Percentiles rank a stretch among this genome's conserved stretches.
phyloP scores from a whole-genome alignment of 306 rosid species.

The Begonia fuchsioides region DNA sequence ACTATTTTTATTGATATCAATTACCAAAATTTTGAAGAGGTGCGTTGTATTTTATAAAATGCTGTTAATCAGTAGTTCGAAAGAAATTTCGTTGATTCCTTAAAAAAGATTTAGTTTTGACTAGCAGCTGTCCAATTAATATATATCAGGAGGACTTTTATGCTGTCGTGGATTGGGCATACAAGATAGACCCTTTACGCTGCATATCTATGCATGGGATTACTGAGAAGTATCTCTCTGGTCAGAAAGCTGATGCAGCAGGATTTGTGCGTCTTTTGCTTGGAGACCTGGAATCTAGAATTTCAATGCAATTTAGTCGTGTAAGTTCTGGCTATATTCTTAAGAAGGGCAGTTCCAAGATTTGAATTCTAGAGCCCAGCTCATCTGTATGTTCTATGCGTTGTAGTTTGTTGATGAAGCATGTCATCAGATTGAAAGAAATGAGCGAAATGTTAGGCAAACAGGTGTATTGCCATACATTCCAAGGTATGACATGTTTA shows the following conservation, averaged over 20 bases:
- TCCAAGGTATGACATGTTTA: conserved; percentile 45
- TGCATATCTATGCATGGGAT: conserved; percentile 94
- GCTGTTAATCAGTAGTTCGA: too few relatives aligned
- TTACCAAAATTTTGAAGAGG: too few relatives aligned
- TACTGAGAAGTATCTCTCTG: conserved; percentile 83
- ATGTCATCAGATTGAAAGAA: conserved; percentile 83
- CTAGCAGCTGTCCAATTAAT: background rate
- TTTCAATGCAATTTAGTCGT: conserved; percentile 63
- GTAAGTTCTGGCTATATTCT: conserved; percentile 33
- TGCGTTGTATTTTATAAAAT: too few relatives aligned
- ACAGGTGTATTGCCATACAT: conserved; percentile 78
- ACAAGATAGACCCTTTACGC: conserved; percentile 74
- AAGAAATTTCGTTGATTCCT: too few relatives aligned
- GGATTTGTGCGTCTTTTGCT: conserved; percentile 86
- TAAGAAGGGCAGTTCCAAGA: background rate
- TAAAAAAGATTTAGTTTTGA: background rate
- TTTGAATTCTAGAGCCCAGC: background rate
- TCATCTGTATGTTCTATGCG: conserved; percentile 6
- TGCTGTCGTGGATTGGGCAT: conserved; percentile 83
- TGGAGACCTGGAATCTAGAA: conserved; percentile 70
- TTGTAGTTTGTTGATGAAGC: conserved; percentile 89
- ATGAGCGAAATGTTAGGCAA: conserved; percentile 74
- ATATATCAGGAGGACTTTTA: conserved; percentile 59
- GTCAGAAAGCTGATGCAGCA: conserved; percentile 92
- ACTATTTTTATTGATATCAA: too few relatives aligned